These are phyloP conservation scores for Nakazawaea siamensis DNA, from an alignment of 805 yeast species.

Conservation along the genomic window DNA sequence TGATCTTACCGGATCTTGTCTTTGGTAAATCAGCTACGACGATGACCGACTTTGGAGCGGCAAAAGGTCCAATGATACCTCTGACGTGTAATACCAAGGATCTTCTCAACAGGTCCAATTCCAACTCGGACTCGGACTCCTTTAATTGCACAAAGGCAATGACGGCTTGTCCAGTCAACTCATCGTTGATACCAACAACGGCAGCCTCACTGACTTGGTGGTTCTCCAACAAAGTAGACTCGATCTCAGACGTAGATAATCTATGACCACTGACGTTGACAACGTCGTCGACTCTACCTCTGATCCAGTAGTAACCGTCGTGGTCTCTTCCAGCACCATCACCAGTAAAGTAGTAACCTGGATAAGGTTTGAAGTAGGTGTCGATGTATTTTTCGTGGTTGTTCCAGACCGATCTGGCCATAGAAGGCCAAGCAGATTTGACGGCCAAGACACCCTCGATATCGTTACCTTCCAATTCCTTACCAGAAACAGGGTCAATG, in stretches of 20 bases:
- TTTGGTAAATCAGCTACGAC: constrained; percentile 91
- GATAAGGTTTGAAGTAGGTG: constrained; percentile 88
- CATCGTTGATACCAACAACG: constrained; percentile 93
- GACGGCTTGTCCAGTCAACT: constrained; percentile 95
- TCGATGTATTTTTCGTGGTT: constrained; percentile 83
- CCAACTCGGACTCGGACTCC: constrained; percentile 33
- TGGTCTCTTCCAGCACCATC: constrained; percentile 98
- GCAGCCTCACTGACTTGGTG: constrained; percentile 85
- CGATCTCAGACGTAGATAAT: constrained; percentile 97
- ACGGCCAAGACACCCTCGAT: constrained; percentile 96
- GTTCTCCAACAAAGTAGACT: constrained; percentile 80
- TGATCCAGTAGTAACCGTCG: constrained; percentile 96
- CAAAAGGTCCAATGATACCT: constrained; percentile 88
- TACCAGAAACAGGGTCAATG: constrained; percentile 89
- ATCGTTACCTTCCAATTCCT: constrained; percentile 75
- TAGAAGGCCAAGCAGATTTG: constrained; percentile 94
- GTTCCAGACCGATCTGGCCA: constrained; percentile 92
- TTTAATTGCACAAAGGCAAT: constrained; percentile 89
- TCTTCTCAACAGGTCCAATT: constrained; percentile 52
- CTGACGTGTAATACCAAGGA: constrained; percentile 84
- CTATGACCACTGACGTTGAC: constrained; percentile 98
- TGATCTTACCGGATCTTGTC: constrained; percentile 97
- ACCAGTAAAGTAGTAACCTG: constrained; percentile 92
- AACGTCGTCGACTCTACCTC: constrained; percentile 98
- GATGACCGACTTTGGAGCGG: constrained; percentile 83